Conservation (phyloP, 2,329 filamentous ascomycete genomes). For the Dactylonectria macrodidyma region DNA sequence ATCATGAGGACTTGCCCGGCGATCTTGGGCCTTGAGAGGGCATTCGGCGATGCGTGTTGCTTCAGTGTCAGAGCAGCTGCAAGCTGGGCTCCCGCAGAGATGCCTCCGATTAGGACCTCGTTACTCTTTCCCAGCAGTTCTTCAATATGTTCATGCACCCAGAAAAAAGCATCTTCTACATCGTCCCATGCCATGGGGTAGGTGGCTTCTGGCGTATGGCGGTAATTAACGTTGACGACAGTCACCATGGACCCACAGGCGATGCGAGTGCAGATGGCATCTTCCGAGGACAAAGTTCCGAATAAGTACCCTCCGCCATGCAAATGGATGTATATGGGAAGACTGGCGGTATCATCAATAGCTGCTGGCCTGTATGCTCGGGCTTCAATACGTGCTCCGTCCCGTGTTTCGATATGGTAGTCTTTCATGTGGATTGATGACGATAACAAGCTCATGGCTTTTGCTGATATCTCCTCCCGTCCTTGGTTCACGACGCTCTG, state of each 20-base stretch:
- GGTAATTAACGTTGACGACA: constrained; percentile 71
- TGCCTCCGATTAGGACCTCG: constrained; percentile 61
- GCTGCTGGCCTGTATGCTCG: constrained; percentile 31
- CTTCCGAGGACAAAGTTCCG: constrained; percentile 67
- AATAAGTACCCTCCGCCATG: constrained; percentile 71
- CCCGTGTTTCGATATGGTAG: constrained; percentile 39
- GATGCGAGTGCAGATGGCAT: constrained; percentile 65
- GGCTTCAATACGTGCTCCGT: constrained; percentile 30
- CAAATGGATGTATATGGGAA: constrained; percentile 66
- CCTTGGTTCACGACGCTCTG: constrained; percentile 27
- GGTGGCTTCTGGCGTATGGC: constrained; percentile 67
- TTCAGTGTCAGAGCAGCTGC: constrained; percentile 56
- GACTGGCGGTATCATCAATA: constrained; percentile 47
- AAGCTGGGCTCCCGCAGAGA: constrained; percentile 63
- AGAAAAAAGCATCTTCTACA: constrained; percentile 67
- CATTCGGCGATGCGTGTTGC: constrained; percentile 47
- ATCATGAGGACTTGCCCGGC: constrained; percentile 68
- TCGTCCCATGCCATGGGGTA: constrained; percentile 70
- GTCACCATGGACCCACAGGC: constrained; percentile 58
- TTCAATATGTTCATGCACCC: constrained; percentile 58
- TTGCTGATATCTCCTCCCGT: constrained; percentile 29
- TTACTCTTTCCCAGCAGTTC: constrained; percentile 20
- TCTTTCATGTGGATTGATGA: constrained; percentile 53
- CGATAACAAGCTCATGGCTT: constrained; percentile 26
- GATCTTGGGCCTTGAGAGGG: constrained; percentile 43